Conservation (phyloP, 768 basidiomycete species). For the Piloderma croceum region DNA sequence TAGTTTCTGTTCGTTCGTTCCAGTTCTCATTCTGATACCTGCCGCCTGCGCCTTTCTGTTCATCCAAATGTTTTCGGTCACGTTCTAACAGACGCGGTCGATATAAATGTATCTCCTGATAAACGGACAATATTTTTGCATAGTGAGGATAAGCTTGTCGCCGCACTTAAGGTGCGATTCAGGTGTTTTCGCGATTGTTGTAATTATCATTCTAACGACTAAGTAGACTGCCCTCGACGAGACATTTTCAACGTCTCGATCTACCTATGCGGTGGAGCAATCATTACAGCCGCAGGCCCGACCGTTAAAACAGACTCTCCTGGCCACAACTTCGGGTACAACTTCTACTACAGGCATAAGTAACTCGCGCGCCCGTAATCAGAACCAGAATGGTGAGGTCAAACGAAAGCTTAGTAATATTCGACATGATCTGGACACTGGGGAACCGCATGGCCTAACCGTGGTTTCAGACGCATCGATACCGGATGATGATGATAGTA, state of each 20-base stretch:
- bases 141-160: conserved; percentile 74
- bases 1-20: not conserved
- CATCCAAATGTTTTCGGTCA: not conserved
- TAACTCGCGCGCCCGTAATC: too few relatives aligned
- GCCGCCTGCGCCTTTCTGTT: not conserved
- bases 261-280: conserved; percentile 67
- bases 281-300: too few relatives aligned
- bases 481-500: too few relatives aligned
- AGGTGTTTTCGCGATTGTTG: not conserved
- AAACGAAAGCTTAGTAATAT: too few relatives aligned
- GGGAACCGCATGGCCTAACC: too few relatives aligned
- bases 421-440: too few relatives aligned
- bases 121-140: conserved; percentile 94
- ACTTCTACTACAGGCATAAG: too few relatives aligned
- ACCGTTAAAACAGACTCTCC: too few relatives aligned
- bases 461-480: too few relatives aligned
- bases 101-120: conserved; percentile 95
- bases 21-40: not conserved
- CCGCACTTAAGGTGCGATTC: conserved; percentile 62
- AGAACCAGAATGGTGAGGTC: too few relatives aligned
- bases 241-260: conserved; percentile 62
- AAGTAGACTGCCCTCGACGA: conserved; percentile 60
- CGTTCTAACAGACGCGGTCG: conserved; percentile 57
- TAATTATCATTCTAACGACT: not conserved
- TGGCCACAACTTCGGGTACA: too few relatives aligned